These are phyloP conservation scores for Trametes sp. DNA, from an alignment of 1,284 basidiomycete species.

Conservation along the genomic window DNA sequence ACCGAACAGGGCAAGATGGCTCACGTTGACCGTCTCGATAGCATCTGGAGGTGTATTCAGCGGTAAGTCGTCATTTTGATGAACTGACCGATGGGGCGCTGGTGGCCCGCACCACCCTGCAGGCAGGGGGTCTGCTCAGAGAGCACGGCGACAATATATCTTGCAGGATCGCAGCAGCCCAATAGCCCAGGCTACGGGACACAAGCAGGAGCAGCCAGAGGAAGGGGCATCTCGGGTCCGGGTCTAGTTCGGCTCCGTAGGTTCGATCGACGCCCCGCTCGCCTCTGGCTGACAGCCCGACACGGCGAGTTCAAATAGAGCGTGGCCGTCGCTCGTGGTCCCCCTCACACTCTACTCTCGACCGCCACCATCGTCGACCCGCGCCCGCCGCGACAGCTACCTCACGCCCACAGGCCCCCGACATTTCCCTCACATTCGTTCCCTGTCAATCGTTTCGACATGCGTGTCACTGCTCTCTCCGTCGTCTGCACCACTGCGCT, in stretches of 20 bases:
- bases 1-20: too few species aligned
- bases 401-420: constrained; percentile 33
- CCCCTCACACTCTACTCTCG: constrained; percentile 17
- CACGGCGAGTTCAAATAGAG: constrained; percentile 5
- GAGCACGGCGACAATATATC: too few species aligned
- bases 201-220: too few species aligned
- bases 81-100: too few species aligned
- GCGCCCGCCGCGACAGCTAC: constrained; percentile 25
- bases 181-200: too few species aligned
- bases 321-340: neutral
- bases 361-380: constrained; percentile 21
- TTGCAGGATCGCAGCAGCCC: too few species aligned
- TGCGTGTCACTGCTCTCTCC: constrained; percentile 31
- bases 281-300: neutral
- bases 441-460: constrained; percentile 16
- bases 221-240: neutral
- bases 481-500: constrained; percentile 20
- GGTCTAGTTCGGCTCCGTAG: neutral
- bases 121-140: too few species aligned
- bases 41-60: too few species aligned
- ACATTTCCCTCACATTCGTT: constrained; percentile 26
- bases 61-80: too few species aligned
- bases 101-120: too few species aligned
- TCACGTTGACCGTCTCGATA: too few species aligned
- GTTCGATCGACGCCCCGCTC: neutral